Percentiles rank a stretch among this genome's conserved stretches.
Evolutionary conservation across 805 yeast species (phyloP).

Genomic region (Ogataea nakhonphanomensis): DNA sequence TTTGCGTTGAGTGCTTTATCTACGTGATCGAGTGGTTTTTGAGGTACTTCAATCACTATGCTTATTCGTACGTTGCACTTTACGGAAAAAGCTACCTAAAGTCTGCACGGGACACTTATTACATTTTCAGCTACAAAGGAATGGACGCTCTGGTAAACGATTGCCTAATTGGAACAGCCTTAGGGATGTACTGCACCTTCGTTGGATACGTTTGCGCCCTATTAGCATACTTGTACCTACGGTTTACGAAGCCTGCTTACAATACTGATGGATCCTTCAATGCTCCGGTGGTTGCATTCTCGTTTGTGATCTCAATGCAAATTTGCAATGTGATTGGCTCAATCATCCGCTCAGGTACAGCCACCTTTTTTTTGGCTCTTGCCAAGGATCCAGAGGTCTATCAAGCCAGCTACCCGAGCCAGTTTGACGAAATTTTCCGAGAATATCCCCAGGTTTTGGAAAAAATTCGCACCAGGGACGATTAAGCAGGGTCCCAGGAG

Average conservation of each 20-base stretch:
- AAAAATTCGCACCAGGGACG: constrained; percentile 35
- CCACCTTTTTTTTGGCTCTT: constrained; percentile 77
- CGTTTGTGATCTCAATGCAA: constrained; percentile 66
- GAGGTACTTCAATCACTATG: constrained; percentile 82
- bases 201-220: constrained; percentile 44
- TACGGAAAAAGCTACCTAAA: constrained; percentile 75
- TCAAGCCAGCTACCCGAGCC: constrained; percentile 64
- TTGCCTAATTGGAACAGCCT: constrained; percentile 72
- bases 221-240: constrained; percentile 59
- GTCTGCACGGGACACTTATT: constrained; percentile 78
- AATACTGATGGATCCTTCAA: constrained; percentile 50
- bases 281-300: constrained; percentile 20
- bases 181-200: constrained; percentile 68
- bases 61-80: constrained; percentile 83
- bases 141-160: constrained; percentile 84
- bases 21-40: constrained; percentile 36
- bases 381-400: constrained; percentile 82
- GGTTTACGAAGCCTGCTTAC: constrained; percentile 57
- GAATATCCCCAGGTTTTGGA: constrained; percentile 46
- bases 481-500: not conserved
- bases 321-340: constrained; percentile 67
- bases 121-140: constrained; percentile 72
- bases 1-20: constrained; percentile 21
- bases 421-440: constrained; percentile 43
- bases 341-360: constrained; percentile 71